phyloP scores from a whole-genome alignment of 2,329 filamentous ascomycete genomes.

The Curvularia sp. region DNA sequence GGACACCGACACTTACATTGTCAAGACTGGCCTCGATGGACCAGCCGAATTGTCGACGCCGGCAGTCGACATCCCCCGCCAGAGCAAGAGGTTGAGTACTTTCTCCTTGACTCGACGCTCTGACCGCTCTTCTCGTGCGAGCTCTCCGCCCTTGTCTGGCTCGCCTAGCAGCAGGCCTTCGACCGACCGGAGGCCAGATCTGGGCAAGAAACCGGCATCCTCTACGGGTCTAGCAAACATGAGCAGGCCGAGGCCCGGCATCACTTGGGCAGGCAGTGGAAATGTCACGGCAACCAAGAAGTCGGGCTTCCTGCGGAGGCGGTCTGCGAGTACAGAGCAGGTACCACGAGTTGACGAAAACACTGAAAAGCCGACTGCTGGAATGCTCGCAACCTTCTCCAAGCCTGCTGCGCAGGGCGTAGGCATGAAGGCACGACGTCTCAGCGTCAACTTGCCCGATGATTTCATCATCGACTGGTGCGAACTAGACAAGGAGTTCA shows the following conservation, averaged over 20 bases:
- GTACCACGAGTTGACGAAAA: slow-evolving; percentile 36
- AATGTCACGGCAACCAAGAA: slow-evolving; percentile 29
- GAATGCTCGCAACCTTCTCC: slow-evolving; percentile 47
- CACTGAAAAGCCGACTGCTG: slow-evolving; percentile 39
- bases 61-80: slow-evolving; percentile 35
- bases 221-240: slow-evolving; percentile 42
- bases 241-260: slow-evolving; percentile 34
- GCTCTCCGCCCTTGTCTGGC: slow-evolving; percentile 47
- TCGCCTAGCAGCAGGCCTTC: slow-evolving; percentile 47
- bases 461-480: slow-evolving; percentile 75
- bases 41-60: slow-evolving; percentile 33
- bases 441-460: slow-evolving; percentile 76
- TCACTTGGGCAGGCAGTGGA: slow-evolving; percentile 41
- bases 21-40: slow-evolving; percentile 41
- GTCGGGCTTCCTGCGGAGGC: slow-evolving; percentile 37
- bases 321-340: slow-evolving; percentile 49
- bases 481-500: slow-evolving; percentile 73
- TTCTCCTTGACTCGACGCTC: slow-evolving; percentile 50
- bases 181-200: slow-evolving; percentile 17
- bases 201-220: slow-evolving; percentile 36
- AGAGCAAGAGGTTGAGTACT: slow-evolving; percentile 43
- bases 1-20: slow-evolving; percentile 28
- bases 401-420: slow-evolving; percentile 69
- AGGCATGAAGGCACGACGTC: slow-evolving; percentile 77
- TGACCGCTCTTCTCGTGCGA: slow-evolving; percentile 46